Evolutionary conservation across 2,329 filamentous ascomycete genomes (phyloP).

Genomic region (Epichloe typhina): DNA sequence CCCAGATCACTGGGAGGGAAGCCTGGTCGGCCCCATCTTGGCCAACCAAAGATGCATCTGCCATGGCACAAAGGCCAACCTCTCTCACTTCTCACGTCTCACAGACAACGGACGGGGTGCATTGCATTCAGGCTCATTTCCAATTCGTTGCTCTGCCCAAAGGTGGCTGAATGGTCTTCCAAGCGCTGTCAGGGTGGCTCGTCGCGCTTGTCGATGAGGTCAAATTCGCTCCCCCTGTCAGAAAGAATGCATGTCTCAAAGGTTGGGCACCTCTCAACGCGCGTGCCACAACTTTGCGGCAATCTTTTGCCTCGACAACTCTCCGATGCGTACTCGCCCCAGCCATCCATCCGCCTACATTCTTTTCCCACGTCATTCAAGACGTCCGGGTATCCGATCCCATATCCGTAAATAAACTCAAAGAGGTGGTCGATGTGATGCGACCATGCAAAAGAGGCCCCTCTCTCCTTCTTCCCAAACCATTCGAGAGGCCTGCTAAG

Average conservation of each 20-base stretch:
- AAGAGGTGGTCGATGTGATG: background rate
- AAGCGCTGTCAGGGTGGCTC: constrained; percentile 2
- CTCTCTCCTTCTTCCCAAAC: background rate
- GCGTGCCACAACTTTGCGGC: background rate
- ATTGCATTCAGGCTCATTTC: background rate
- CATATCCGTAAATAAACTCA: background rate
- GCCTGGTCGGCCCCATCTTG: background rate
- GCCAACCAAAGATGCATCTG: background rate
- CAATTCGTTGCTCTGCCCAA: background rate
- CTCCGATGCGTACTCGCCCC: background rate
- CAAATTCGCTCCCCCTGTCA: background rate
- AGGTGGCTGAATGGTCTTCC: background rate
- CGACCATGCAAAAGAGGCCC: background rate
- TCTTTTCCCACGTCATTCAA: background rate
- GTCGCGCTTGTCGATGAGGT: constrained; percentile 1
- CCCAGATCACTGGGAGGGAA: constrained; percentile 5
- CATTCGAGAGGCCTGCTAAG: background rate
- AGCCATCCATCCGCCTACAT: background rate
- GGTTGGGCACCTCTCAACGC: background rate
- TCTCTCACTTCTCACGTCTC: background rate
- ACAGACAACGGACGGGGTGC: background rate
- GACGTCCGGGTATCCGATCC: background rate
- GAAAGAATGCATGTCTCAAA: background rate
- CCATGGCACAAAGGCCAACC: background rate
- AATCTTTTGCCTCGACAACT: background rate